Evolutionary conservation across 805 yeast genomes (phyloP), one percentile per base, ranked within the genome.

Genomic region (Dipodascus geniculatus): DNA sequence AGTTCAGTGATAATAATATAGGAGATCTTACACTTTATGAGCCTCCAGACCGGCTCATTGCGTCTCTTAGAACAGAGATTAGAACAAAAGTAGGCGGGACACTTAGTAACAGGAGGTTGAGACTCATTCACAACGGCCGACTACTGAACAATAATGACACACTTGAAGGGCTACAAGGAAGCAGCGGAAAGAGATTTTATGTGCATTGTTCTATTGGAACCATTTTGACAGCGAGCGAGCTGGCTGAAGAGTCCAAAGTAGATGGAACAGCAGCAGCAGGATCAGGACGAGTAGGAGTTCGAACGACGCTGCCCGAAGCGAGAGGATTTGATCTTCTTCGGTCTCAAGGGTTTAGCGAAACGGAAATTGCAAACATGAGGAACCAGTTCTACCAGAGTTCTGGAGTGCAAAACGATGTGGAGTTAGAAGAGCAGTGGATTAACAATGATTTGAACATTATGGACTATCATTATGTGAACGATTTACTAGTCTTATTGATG

Each of bases 261-360:
- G 90, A 85, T 61, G 57, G 17, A 6, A 22, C 19, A 11, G 31
- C 9, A 20, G 70, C 69, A 51, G 62, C 63, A 53, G 35, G 35
- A 28, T 8, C 20, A 38, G 20, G 44, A n/a, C 4, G 44, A 17
- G 77, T 75, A 8, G 85, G 80, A 19, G 72, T 70, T 31, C 69
- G 70, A 50, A 67, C 78, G 1, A 81, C 85, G 0, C 65, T 75
- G 1, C 87, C 87, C 1, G 89, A 87, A 14, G 82, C 83, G 2
- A 77, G 82, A 16, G 96, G 97, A 1, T 87, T 90, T 65, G 96
- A 90, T 66, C 70, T 96, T 47, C 71, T 90, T 52, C 73, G 89
- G 17, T 79, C 81, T 31, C 90, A 89, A 48, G 97, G 97, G 6
- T 87, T 90, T 63, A 76, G 86, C 2, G 86, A 80, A 31, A 84